Evolutionary conservation across 108 stramenopile species (phyloP), one percentile per base, ranked within the genome.

Genomic region (Chaetoceros tenuissimus): DNA sequence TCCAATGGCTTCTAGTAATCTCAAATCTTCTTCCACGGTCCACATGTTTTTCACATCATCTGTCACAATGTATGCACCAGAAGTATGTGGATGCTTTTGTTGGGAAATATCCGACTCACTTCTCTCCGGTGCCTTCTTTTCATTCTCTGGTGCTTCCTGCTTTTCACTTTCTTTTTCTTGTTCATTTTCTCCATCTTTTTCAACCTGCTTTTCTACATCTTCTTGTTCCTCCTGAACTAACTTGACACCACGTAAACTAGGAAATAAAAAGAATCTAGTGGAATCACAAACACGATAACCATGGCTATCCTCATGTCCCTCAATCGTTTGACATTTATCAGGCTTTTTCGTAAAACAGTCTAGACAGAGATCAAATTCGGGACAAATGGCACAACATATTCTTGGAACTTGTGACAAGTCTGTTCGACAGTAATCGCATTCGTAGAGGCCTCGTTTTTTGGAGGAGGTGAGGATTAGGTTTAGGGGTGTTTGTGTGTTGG

Each of bases 1-100:
- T 16, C 67, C 53, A 48, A 94, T 94, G 46, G 74, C 88, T 63
- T 94, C 92, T 21, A 94, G 71, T 2, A 94, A 63, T 1, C 88
- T 66, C 49, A 94, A 62, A 59, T 94, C 93, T 67, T 94, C 93
- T 62, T 90, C 93, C 7, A 69, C 76, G 19, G 89, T 90, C 93
- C 93, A 94, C 8, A 74, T 28, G 48, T 59, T 54, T 59, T 80
- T 81, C 20, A 78, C 59, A 40, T 92, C 89, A 46, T 80, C 77
- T 7, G 57, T 16, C 17, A 73, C 44, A 25, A 60, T n/a, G 45
- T 65, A 66, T 21, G 49, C 49, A 40, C 8, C 34, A 40, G 34
- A n/a, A n/a, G n/a, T n/a, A n/a, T n/a, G n/a, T n/a, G n/a, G n/a
- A n/a, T n/a, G n/a, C n/a, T n/a, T n/a, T n/a, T n/a, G n/a, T n/a